These are phyloP conservation scores for Piromyces finnis DNA, from an alignment of 192 early-diverging fungal species.

Conservation along the genomic window DNA sequence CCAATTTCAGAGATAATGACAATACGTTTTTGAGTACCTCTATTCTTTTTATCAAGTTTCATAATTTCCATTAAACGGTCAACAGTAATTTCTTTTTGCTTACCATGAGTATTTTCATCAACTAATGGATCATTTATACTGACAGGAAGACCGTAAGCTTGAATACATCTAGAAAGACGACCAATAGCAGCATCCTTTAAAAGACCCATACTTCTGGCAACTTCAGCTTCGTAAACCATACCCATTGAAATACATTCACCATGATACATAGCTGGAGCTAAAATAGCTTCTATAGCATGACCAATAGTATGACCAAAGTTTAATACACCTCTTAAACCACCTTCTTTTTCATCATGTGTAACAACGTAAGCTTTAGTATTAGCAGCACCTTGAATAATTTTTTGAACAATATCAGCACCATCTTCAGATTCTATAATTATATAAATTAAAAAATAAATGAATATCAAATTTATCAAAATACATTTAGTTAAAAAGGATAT, in stretches of 20 bases:
- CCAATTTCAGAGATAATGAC: conserved; percentile 76
- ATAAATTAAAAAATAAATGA: neutral
- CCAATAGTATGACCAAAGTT: conserved; percentile 97
- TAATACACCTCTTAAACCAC: conserved; percentile 78
- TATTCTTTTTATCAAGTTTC: conserved; percentile 92
- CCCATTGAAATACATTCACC: conserved; percentile 95
- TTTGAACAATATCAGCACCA: conserved; percentile 25
- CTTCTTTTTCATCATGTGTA: conserved; percentile 86
- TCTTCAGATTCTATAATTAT: neutral
- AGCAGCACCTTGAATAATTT: conserved; percentile 73
- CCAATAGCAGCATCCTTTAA: conserved; percentile 63
- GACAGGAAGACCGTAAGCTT: conserved; percentile 75
- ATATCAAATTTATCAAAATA: conserved; percentile 5
- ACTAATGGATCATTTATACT: conserved; percentile 65
- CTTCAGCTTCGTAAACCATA: conserved; percentile 85
- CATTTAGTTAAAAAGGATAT: no score
- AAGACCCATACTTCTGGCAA: conserved; percentile 72
- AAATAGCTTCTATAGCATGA: conserved; percentile 85
- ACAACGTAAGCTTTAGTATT: conserved; percentile 89
- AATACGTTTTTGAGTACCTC: conserved; percentile 76
- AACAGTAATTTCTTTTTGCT: conserved; percentile 15
- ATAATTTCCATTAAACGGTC: conserved; percentile 79
- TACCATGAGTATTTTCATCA: conserved; percentile 19
- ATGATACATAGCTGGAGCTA: conserved; percentile 76
- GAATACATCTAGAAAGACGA: conserved; percentile 63